phyloP scores from a whole-genome alignment of 371 early-diverging fungal genomes.

The Saksenaea vasiformis region DNA sequence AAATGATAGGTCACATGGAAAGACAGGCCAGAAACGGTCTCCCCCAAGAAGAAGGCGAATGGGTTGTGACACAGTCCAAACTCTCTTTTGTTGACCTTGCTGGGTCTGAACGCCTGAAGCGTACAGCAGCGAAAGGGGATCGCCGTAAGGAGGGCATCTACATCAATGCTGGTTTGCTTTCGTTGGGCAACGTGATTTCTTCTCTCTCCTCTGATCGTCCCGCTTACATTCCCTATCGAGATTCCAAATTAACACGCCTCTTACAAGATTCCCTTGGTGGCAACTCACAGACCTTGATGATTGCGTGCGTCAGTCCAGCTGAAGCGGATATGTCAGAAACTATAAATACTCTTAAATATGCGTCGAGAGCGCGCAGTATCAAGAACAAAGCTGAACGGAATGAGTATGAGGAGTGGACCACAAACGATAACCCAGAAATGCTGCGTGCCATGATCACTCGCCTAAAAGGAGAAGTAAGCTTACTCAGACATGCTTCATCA shows the following conservation, averaged over 20 bases:
- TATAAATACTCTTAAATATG: constrained; percentile 83
- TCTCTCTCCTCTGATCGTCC: constrained; percentile 84
- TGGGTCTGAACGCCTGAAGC: constrained; percentile 97
- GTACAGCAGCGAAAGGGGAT: constrained; percentile 93
- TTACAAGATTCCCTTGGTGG: constrained; percentile 92
- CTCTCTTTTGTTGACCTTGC: constrained; percentile 98
- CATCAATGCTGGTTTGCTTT: constrained; percentile 98
- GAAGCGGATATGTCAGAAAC: constrained; percentile 78
- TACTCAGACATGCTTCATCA: constrained; percentile 20
- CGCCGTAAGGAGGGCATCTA: constrained; percentile 96
- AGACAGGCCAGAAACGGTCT: constrained; percentile 19
- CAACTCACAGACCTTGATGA: constrained; percentile 82
- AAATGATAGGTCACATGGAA: constrained; percentile 30
- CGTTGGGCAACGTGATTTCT: constrained; percentile 98
- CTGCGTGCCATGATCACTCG: constrained; percentile 47
- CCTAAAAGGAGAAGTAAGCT: constrained; percentile 39
- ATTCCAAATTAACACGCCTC: constrained; percentile 92
- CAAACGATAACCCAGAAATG: constrained; percentile 45
- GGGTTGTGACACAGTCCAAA: constrained; percentile 66
- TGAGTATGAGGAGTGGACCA: constrained; percentile 49
- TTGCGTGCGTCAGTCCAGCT: constrained; percentile 80
- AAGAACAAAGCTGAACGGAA: constrained; percentile 70
- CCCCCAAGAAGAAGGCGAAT: constrained; percentile 27
- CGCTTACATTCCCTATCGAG: constrained; percentile 90
- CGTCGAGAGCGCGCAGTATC: constrained; percentile 76